Conservation (phyloP, 1,284 basidiomycete species). For the Sporisorium sorghi region DNA sequence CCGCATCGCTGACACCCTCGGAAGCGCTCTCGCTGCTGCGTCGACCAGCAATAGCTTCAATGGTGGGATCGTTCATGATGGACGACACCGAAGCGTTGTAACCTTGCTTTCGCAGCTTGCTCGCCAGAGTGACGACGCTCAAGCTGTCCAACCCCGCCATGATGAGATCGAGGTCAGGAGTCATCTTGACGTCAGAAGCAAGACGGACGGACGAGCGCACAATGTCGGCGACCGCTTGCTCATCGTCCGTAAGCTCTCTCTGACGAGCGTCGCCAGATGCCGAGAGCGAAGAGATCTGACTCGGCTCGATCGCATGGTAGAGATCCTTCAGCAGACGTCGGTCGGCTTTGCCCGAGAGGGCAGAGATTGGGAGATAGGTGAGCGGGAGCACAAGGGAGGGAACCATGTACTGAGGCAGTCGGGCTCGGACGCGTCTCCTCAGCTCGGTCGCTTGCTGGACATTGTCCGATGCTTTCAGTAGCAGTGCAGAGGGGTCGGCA, state of each 20-base stretch:
- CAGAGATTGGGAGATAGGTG: constrained; percentile 50
- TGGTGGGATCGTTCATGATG: constrained; percentile 50
- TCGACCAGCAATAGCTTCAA: constrained; percentile 47
- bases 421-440: constrained; percentile 24
- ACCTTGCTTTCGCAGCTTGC: constrained; percentile 45
- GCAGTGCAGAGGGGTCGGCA: constrained; percentile 7
- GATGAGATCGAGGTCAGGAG: constrained; percentile 44
- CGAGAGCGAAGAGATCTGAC: constrained; percentile 4
- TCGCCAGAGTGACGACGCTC: constrained; percentile 55
- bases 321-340: constrained; percentile 34
- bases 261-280: constrained; percentile 2
- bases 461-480: constrained; percentile 17
- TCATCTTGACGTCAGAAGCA: constrained; percentile 18
- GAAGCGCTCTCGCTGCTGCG: not conserved
- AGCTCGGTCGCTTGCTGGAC: constrained; percentile 12
- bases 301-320: constrained; percentile 33
- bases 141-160: constrained; percentile 63
- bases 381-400: constrained; percentile 58
- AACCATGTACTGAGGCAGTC: constrained; percentile 62
- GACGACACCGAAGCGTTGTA: constrained; percentile 35
- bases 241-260: constrained; percentile 29
- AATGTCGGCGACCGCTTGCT: constrained; percentile 39
- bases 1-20: not conserved
- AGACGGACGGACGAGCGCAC: constrained; percentile 25
- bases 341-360: constrained; percentile 62